Evolutionary conservation across 1,284 basidiomycete species (phyloP).

Genomic region (Cutaneotrichosporon cavernicola): DNA sequence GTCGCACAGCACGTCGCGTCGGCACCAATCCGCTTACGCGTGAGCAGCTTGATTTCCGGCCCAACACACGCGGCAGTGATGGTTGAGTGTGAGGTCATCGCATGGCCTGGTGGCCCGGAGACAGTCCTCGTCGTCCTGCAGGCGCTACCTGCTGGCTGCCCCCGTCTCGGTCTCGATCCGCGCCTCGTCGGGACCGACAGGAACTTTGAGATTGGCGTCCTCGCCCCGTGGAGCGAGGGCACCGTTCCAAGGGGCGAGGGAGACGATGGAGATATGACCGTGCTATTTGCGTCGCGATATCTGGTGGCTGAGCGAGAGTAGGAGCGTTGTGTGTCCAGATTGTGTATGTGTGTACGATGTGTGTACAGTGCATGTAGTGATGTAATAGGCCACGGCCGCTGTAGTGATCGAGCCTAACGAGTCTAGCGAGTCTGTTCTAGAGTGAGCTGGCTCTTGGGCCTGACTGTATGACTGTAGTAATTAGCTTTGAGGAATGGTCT

Average conservation of each 20-base stretch:
- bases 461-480: no score
- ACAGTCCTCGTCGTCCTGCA: slow-evolving; percentile 27
- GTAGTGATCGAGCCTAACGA: not conserved
- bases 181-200: slow-evolving; percentile 19
- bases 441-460: no score
- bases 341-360: not conserved
- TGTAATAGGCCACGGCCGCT: not conserved
- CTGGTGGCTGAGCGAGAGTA: slow-evolving; percentile 32
- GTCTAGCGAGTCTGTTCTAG: no score
- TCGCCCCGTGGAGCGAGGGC: slow-evolving; percentile 29
- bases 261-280: not conserved
- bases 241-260: slow-evolving; percentile 15
- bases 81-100: slow-evolving; percentile 24
- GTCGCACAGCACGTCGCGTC: slow-evolving; percentile 19
- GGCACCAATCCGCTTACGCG: slow-evolving; percentile 18
- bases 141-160: slow-evolving; percentile 31
- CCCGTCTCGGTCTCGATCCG: slow-evolving; percentile 34
- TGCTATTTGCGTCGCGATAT: slow-evolving; percentile 40
- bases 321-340: not conserved
- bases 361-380: not conserved
- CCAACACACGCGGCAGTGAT: slow-evolving; percentile 29
- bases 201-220: slow-evolving; percentile 34
- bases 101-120: slow-evolving; percentile 8
- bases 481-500: not conserved
- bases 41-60: slow-evolving; percentile 7